Conservation (phyloP, 257 asterid genomes). For the Solanum etuberosum region DNA sequence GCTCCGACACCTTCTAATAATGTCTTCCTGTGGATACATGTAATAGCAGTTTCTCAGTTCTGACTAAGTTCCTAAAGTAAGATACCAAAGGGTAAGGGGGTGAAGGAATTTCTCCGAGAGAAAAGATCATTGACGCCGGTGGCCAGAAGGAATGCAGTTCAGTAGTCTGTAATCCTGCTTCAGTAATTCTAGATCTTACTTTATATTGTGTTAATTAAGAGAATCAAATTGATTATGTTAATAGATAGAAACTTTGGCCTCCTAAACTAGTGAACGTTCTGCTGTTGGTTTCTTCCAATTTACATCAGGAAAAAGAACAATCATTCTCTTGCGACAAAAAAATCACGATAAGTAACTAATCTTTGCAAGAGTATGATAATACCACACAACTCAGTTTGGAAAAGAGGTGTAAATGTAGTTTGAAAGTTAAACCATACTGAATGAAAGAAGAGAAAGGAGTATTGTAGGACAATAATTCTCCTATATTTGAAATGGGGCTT, state of each 20-base stretch:
- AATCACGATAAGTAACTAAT: neutral
- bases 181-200: neutral
- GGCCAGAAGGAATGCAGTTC: neutral
- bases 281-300: neutral
- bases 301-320: neutral
- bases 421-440: neutral
- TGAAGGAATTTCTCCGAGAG: neutral
- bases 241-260: neutral
- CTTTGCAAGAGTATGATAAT: neutral
- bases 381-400: neutral
- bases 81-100: neutral
- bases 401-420: neutral
- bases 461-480: neutral
- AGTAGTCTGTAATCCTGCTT: neutral
- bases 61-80: neutral
- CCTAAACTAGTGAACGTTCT: neutral
- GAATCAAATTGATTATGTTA: neutral
- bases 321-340: neutral
- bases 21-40: constrained; percentile 51
- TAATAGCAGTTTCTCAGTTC: neutral
- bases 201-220: neutral
- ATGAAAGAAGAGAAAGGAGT: neutral
- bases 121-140: neutral
- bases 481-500: neutral
- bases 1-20: constrained; percentile 77